A percentile compares a stretch with the other conserved stretches of the same genome.
phyloP scores from a whole-genome alignment of 495 filamentous ascomycete genomes.

The Coniosporium apollinis region DNA sequence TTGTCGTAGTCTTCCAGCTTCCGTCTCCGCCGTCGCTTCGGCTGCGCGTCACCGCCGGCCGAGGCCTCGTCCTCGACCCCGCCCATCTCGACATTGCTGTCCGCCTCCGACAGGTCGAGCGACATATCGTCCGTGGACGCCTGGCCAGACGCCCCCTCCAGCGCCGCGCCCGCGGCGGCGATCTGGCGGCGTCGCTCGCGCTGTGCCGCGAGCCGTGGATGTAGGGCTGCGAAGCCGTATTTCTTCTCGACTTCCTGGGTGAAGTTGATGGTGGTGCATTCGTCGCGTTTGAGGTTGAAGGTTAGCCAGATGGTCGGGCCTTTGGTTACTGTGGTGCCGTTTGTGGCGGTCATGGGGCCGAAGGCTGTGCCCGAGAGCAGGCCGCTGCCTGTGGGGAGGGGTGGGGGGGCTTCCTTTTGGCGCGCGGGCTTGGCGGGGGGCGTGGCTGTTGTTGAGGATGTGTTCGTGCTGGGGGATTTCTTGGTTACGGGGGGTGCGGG shows the following conservation, averaged over 20 bases:
- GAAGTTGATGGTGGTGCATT: conserved; percentile 87
- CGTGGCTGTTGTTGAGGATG: conserved; percentile 34
- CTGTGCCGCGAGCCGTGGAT: conserved; percentile 77
- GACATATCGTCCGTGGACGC: conserved; percentile 48
- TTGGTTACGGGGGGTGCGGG: conserved; percentile 15
- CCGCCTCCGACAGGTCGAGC: conserved; percentile 21
- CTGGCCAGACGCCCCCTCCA: conserved; percentile 46
- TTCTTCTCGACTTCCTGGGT: conserved; percentile 81
- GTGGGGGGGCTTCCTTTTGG: conserved; percentile 34
- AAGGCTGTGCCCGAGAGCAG: conserved; percentile 47
- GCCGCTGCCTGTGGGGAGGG: conserved; percentile 49
- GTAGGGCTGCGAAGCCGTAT: conserved; percentile 86
- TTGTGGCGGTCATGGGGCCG: conserved; percentile 28
- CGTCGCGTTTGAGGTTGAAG: conserved; percentile 60
- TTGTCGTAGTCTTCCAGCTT: conserved; percentile 94
- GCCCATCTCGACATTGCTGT: conserved; percentile 61
- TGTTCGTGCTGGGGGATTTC: conserved; percentile 28
- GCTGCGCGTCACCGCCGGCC: conserved; percentile 43
- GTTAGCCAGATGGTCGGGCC: conserved; percentile 74
- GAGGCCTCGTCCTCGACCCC: conserved; percentile 31
- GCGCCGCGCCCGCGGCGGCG: conserved; percentile 62
- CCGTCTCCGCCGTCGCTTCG: conserved; percentile 59
- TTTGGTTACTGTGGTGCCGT: conserved; percentile 30
- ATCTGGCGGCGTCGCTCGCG: conserved; percentile 66
- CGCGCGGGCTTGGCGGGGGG: conserved; percentile 42